phyloP scores from a whole-genome alignment of 2,329 filamentous ascomycete genomes.

The Aspergillus japonicus region DNA sequence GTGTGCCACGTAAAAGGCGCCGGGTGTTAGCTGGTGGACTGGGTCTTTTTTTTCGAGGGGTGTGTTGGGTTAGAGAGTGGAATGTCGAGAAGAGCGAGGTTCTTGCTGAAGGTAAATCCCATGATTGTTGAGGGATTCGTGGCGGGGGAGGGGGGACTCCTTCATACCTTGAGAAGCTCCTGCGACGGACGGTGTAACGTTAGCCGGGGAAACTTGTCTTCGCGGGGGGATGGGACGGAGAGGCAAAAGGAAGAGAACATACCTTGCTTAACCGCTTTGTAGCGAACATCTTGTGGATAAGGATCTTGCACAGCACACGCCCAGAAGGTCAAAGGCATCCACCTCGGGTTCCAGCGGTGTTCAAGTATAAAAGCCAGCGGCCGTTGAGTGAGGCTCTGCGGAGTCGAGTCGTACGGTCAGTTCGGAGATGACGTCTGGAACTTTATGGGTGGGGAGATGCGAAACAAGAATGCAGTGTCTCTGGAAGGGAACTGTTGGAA shows the following conservation, averaged over 20 bases:
- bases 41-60: background rate
- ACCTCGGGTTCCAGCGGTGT: too few species aligned
- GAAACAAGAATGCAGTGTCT: background rate
- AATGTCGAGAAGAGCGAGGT: background rate
- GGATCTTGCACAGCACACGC: background rate
- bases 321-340: background rate
- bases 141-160: background rate
- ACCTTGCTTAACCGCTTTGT: constrained; percentile 50
- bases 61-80: too few species aligned
- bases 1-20: background rate
- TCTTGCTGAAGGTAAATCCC: background rate
- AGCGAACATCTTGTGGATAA: constrained; percentile 47
- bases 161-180: constrained; percentile 56
- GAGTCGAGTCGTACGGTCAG: background rate
- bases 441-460: constrained; percentile 16
- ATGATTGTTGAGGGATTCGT: background rate
- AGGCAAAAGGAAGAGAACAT: constrained; percentile 2
- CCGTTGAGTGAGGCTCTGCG: background rate
- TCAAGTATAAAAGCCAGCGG: background rate
- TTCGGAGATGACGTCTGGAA: constrained; percentile 21
- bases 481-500: background rate
- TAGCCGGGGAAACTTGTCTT: constrained; percentile 17
- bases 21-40: background rate
- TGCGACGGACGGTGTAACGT: constrained; percentile 26
- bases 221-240: background rate